Base-by-base conservation (phyloP, 768 basidiomycete genomes). In the Collybia nuda region DNA sequence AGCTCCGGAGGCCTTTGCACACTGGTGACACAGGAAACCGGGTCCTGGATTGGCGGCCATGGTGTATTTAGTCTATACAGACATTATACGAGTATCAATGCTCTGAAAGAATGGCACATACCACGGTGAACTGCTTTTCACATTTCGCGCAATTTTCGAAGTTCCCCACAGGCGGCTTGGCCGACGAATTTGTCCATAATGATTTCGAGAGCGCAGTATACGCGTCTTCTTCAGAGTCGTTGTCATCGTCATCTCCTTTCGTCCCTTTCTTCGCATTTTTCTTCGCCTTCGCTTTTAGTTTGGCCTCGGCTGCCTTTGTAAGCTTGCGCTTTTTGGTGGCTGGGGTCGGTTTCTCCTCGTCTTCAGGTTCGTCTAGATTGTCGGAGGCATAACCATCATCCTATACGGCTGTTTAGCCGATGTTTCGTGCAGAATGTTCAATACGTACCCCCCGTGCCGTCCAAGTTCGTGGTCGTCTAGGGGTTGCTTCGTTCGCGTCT, bases 141-240 rank as follows among this genome's bases (percentile, higher is more conserved):
- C 96, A 99, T 48, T 79, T 78, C 1, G 84, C 90, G 62, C 97
- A 99, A 6, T 77, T 72, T 56, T 85, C 85, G 48, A 95, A 88
- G 55, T 82, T 84, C 1, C 96, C 96, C 3, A 86, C 75, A 2
- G 86, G 73, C 1, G 88, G 90, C 52, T 86, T 86, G 42, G 54
- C 69, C 29, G 57, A 69, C 57, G 50, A 57, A 44, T 57, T 67
- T 14, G 50, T 58, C 28, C 72, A 69, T 62, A 75, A 56, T 42
- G 72, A 73, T 61, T 77, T 85, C 8, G 84, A 84, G 9, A 83
- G 65, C 6, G 84, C 84, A 3, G 72, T 84, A 56, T 88, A 88
- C n/a, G 81, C 76, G 50, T 84, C 84, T 17, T 87, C 85, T 11
- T 77, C 72, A 17, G 78, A 68, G 17, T 50, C 52, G n/a, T 51